These are phyloP conservation scores for Fistulifera solaris DNA, from an alignment of 108 stramenopile genomes.

Conservation along the genomic window DNA sequence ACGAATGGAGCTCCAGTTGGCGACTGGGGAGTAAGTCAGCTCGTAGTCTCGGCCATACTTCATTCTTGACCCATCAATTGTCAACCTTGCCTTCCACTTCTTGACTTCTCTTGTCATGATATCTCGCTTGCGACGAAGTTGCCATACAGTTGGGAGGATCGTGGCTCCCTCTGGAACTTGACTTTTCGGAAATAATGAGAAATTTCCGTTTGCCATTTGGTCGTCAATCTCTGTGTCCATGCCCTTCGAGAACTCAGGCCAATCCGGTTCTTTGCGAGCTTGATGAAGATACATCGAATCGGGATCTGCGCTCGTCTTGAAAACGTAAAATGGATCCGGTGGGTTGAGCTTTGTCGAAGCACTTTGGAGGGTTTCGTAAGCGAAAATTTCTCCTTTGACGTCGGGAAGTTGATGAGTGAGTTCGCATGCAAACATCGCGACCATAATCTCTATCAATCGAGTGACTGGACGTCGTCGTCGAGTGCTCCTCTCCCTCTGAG, in stretches of 20 bases:
- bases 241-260: slow-evolving; percentile 14
- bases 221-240: slow-evolving; percentile 15
- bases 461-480: not conserved
- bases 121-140: slow-evolving; percentile 31
- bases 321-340: slow-evolving; percentile 4
- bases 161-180: slow-evolving; percentile 20
- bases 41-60: slow-evolving; percentile 19
- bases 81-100: slow-evolving; percentile 22
- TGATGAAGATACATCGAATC: slow-evolving; percentile 31
- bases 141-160: slow-evolving; percentile 37
- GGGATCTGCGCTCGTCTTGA: slow-evolving; percentile 13
- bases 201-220: slow-evolving; percentile 9
- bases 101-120: slow-evolving; percentile 27
- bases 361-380: slow-evolving; percentile 5
- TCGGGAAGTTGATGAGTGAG: not conserved
- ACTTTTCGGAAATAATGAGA: slow-evolving; percentile 5
- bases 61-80: slow-evolving; percentile 21
- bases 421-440: not conserved
- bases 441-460: slow-evolving; percentile 5
- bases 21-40: slow-evolving; percentile 45
- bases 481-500: too few species aligned
- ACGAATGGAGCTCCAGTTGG: slow-evolving; percentile 27
- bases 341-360: slow-evolving; percentile 2
- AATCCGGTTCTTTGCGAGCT: slow-evolving; percentile 20
- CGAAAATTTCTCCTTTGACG: slow-evolving; percentile 1